These are phyloP conservation scores for Penicillium griseofulvum DNA, from an alignment of 2,329 filamentous ascomycete genomes.

Conservation along the genomic window DNA sequence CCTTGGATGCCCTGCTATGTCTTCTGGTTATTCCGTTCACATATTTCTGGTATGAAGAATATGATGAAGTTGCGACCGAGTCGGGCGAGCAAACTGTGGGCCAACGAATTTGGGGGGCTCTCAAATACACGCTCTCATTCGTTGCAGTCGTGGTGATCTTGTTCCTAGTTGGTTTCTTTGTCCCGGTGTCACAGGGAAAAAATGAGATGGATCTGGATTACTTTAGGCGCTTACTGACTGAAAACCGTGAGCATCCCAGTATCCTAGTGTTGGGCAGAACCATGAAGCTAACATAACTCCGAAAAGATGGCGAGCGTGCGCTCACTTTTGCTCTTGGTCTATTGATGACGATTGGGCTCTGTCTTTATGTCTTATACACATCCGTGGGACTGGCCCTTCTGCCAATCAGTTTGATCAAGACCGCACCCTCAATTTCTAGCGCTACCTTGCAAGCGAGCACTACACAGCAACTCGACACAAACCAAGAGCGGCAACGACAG, in stretches of 20 bases:
- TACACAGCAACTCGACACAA: conserved; percentile 75
- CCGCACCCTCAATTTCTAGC: conserved; percentile 79
- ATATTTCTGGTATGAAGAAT: conserved; percentile 98
- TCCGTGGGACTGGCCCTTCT: conserved; percentile 83
- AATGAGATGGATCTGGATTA: conserved; percentile 77
- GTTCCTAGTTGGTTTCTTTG: conserved; percentile 91
- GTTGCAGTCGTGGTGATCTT: conserved; percentile 70
- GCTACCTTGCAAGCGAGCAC: conserved; percentile 75
- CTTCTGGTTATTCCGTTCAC: conserved; percentile 88
- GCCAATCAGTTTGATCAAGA: conserved; percentile 88
- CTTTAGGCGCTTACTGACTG: conserved; percentile 78
- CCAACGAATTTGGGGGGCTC: conserved; percentile 73
- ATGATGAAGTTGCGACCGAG: conserved; percentile 84
- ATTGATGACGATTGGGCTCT: conserved; percentile 80
- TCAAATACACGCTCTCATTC: conserved; percentile 89
- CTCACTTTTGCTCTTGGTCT: conserved; percentile 85
- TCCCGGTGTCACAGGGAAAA: conserved; percentile 71
- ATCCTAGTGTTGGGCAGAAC: not conserved
- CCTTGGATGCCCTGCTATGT: conserved; percentile 84
- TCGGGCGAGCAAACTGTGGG: conserved; percentile 70
- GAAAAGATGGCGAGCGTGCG: conserved; percentile 76
- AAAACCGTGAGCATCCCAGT: conserved; percentile 62
- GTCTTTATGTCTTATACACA: conserved; percentile 86
- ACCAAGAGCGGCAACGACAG: conserved; percentile 87
- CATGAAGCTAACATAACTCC: not conserved